Evolutionary conservation across 2,329 filamentous ascomycete genomes (phyloP).

Genomic region (Lithohypha guttulata): DNA sequence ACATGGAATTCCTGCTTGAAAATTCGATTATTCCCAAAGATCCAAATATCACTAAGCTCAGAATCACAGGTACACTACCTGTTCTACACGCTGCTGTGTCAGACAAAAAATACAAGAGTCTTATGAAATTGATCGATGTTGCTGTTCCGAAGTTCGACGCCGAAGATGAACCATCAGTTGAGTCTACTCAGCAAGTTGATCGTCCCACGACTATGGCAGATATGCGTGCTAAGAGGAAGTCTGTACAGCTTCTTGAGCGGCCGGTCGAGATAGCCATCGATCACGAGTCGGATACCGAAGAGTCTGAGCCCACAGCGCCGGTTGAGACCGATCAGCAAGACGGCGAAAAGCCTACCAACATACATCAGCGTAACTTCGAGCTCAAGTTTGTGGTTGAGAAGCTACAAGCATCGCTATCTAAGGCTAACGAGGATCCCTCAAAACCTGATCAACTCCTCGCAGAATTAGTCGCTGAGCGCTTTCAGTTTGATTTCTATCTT

Average conservation of each 20-base stretch:
- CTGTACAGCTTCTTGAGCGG: constrained; percentile 28
- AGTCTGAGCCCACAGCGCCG: constrained; percentile 39
- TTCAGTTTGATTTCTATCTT: constrained; percentile 77
- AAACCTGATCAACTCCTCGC: constrained; percentile 74
- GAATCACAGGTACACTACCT: constrained; percentile 82
- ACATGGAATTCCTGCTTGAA: constrained; percentile 93
- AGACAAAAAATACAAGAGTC: constrained; percentile 88
- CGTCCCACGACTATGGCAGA: constrained; percentile 28
- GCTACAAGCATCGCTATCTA: constrained; percentile 83
- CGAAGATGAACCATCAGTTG: constrained; percentile 23
- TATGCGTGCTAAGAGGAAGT: constrained; percentile 29
- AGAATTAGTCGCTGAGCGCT: constrained; percentile 81
- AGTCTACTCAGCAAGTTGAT: constrained; percentile 23
- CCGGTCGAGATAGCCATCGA: constrained; percentile 70
- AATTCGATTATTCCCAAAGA: constrained; percentile 94
- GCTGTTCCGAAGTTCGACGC: constrained; percentile 73
- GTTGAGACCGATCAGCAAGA: constrained; percentile 46
- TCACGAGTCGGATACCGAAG: constrained; percentile 51
- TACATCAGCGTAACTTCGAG: constrained; percentile 86
- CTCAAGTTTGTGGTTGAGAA: constrained; percentile 94
- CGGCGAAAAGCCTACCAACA: constrained; percentile 29
- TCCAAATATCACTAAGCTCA: constrained; percentile 81
- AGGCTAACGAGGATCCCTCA: constrained; percentile 63
- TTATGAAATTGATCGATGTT: constrained; percentile 94
- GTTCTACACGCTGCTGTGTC: constrained; percentile 86